Evolutionary conservation across 2,329 filamentous ascomycete species (phyloP), one percentile per base, ranked within the genome.

Genomic region (Neoscytalidium dimidiatum): DNA sequence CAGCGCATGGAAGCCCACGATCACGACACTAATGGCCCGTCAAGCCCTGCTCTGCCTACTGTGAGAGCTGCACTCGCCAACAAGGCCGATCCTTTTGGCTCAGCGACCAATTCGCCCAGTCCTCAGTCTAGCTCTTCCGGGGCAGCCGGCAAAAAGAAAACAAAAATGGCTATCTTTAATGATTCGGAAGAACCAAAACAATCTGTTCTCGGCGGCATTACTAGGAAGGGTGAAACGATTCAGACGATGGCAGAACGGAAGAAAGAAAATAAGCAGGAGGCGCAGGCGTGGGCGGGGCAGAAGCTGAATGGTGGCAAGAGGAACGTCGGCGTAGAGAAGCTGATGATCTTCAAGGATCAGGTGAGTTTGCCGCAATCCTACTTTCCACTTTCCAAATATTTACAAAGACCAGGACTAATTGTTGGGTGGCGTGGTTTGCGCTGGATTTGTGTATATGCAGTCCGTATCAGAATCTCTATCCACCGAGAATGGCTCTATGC

Each of bases 321-420:
- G 81, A 92, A 92, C 80, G 87, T 83, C 48, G 87, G 85, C 33
- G 85, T 85, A 62, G 84, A 89, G 62, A 98, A 97, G 83, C 90
- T 99, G 88, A 83, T 90, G 74, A 87, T 99, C 51, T 99, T 97
- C 83, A 94, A 92, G 84, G 95, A 99, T 84, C 84, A 91, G 91
- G 95, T 99, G 90, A 90, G 92, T 85, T 71, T 68, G 65, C 71
- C 68, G 69, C 48, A 44, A 64, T 66, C 68, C 69, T 73, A 67
- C 63, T 46, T 64, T 60, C 41, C 31, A 29, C 72, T 56, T 52
- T 19, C 51, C 85, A 84, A 78, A 84, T 92, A 87, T 95, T 95
- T 92, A 95, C 93, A 84, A 88, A 86, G 84, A 86, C 63, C 87
- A 97, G 94, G 93, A 97, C 94, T 97, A 97, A 97, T 94, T 84